Percentiles rank a stretch among this genome's conserved stretches.
Evolutionary conservation across 441 rosid genomes (phyloP).

Genomic region (Populus hybrid): DNA sequence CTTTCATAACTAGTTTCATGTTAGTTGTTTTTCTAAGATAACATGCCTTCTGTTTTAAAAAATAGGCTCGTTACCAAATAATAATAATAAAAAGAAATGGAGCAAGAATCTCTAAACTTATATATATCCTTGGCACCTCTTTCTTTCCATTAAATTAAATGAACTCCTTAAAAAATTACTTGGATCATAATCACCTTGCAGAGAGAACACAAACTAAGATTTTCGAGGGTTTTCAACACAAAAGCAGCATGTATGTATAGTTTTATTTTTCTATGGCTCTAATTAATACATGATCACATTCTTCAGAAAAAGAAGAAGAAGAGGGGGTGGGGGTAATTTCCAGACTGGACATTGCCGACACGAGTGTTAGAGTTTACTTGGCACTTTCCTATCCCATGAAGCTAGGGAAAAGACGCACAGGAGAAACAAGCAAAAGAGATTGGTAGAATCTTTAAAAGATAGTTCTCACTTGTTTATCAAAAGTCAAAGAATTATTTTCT

Average conservation of each 20-base stretch:
- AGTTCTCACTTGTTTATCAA: constrained; percentile 31
- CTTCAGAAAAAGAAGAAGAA: no score
- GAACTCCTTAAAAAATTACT: background rate
- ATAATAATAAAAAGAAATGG: no score
- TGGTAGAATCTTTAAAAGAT: constrained; percentile 4
- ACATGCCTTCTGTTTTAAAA: no score
- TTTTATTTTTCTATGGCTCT: no score
- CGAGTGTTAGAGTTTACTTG: constrained; percentile 2
- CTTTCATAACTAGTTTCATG: no score
- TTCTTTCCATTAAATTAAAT: no score
- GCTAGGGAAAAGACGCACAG: background rate
- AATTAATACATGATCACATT: no score
- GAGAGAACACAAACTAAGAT: background rate
- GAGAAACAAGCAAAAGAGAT: constrained; percentile 3
- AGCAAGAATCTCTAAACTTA: no score
- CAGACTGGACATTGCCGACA: constrained; percentile 5
- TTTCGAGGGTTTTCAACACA: background rate
- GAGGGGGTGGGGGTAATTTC: background rate
- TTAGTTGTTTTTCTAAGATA: no score
- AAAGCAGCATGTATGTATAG: no score
- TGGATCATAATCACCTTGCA: background rate
- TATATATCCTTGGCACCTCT: background rate
- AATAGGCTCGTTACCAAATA: no score
- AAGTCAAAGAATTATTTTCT: constrained; percentile 28
- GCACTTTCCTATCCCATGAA: constrained; percentile 16